A percentile compares a stretch with the other conserved stretches of the same genome.
Evolutionary conservation across 2,329 filamentous ascomycete species (phyloP).

Genomic region (Nemania abortiva): DNA sequence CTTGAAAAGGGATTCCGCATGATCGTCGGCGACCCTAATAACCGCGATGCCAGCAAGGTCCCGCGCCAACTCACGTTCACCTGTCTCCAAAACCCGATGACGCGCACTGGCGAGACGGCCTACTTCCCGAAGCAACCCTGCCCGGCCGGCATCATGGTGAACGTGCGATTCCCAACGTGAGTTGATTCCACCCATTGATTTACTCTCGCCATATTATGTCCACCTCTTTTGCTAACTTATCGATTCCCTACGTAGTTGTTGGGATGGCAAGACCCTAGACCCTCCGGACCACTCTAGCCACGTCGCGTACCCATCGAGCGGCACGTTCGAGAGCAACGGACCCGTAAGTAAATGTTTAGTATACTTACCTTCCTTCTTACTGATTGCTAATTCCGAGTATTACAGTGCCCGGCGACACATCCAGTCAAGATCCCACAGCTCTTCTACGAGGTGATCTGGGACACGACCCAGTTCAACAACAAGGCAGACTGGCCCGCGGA

Average conservation of each 20-base stretch:
- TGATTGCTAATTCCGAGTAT: not conserved
- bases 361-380: not conserved
- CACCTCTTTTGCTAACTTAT: not conserved
- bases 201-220: not conserved
- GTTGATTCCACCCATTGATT: slow-evolving; percentile 2
- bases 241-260: slow-evolving; percentile 54
- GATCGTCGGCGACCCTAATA: slow-evolving; percentile 52
- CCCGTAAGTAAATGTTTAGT: slow-evolving; percentile 25
- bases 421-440: slow-evolving; percentile 68
- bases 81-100: slow-evolving; percentile 28
- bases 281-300: slow-evolving; percentile 62
- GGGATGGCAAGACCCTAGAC: slow-evolving; percentile 64
- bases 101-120: slow-evolving; percentile 30
- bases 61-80: slow-evolving; percentile 35
- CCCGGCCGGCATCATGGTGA: slow-evolving; percentile 60
- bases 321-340: slow-evolving; percentile 56
- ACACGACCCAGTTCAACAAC: slow-evolving; percentile 49
- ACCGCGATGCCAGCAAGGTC: slow-evolving; percentile 44
- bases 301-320: slow-evolving; percentile 60
- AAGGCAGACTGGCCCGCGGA: slow-evolving; percentile 45
- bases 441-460: slow-evolving; percentile 71
- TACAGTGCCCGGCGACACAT: slow-evolving; percentile 60
- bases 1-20: slow-evolving; percentile 57
- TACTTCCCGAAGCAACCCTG: slow-evolving; percentile 62
- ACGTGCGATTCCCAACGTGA: slow-evolving; percentile 64